These are phyloP conservation scores for Candida namnaoensis DNA, from an alignment of 805 yeast genomes.

Conservation along the genomic window DNA sequence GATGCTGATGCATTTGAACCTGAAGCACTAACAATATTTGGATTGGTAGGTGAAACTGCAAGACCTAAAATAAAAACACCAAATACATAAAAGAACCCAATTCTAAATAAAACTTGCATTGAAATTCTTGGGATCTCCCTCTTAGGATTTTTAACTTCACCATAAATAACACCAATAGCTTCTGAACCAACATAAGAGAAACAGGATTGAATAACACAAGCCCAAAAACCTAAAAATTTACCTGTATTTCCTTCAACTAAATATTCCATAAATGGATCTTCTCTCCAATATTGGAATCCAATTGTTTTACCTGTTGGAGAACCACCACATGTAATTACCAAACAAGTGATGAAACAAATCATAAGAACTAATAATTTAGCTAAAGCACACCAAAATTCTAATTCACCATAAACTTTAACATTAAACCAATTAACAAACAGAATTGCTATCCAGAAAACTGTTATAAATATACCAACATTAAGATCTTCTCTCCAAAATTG, in stretches of 20 bases:
- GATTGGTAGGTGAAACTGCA: constrained; percentile 45
- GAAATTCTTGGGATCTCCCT: constrained; percentile 43
- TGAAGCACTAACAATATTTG: constrained; percentile 28
- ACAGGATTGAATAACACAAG: constrained; percentile 44
- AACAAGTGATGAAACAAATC: constrained; percentile 32
- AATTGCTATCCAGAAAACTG: constrained; percentile 37
- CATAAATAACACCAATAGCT: constrained; percentile 37
- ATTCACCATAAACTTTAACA: constrained; percentile 35
- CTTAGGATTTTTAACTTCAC: constrained; percentile 41
- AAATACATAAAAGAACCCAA: constrained; percentile 41
- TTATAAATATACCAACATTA: constrained; percentile 42
- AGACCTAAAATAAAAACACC: constrained; percentile 48
- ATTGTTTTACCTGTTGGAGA: constrained; percentile 21
- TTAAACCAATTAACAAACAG: constrained; percentile 34
- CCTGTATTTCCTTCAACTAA: constrained; percentile 32
- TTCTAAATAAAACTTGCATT: constrained; percentile 44
- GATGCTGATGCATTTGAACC: constrained; percentile 33
- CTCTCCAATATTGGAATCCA: constrained; percentile 34
- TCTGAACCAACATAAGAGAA: constrained; percentile 45
- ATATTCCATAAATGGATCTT: constrained; percentile 16
- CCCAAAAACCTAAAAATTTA: constrained; percentile 41
- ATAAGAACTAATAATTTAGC: constrained; percentile 20
- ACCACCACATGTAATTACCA: constrained; percentile 33
- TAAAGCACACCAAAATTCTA: constrained; percentile 22
- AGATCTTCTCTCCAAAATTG: constrained; percentile 38